A percentile compares a stretch with the other conserved stretches of the same genome.
Evolutionary conservation across 805 yeast genomes (phyloP).

Genomic region (Cyberlindnera euphorbiae): DNA sequence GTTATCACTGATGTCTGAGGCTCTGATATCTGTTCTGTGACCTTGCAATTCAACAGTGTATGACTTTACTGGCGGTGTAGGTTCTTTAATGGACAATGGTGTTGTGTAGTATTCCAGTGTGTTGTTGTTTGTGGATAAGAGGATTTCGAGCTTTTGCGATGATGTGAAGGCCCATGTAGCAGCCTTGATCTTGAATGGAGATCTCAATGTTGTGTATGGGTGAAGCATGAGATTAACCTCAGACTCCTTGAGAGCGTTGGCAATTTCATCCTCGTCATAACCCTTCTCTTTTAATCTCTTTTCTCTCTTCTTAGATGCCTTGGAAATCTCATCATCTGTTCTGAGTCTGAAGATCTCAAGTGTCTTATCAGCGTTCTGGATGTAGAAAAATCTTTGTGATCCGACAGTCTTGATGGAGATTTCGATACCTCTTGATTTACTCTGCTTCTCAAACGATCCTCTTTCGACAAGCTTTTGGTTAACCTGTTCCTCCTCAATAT

Average conservation of each 20-base stretch:
- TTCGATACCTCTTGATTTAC: conserved; percentile 64
- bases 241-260: conserved; percentile 41
- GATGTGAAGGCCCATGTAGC: conserved; percentile 56
- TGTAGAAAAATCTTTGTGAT: conserved; percentile 45
- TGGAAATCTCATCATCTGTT: conserved; percentile 67
- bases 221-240: conserved; percentile 55
- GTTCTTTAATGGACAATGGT: conserved; percentile 55
- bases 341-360: conserved; percentile 78
- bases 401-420: conserved; percentile 44
- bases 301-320: conserved; percentile 71
- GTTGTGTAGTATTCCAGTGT: conserved; percentile 65
- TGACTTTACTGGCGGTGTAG: conserved; percentile 41
- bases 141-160: conserved; percentile 50
- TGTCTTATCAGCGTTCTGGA: conserved; percentile 78
- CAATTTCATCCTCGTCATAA: conserved; percentile 52
- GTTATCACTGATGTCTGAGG: conserved; percentile 79
- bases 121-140: conserved; percentile 67
- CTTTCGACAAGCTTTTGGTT: conserved; percentile 50
- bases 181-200: conserved; percentile 57
- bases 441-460: conserved; percentile 71
- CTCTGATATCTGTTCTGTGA: conserved; percentile 84
- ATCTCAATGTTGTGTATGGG: conserved; percentile 64
- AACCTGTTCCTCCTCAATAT: conserved; percentile 37
- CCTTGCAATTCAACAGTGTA: conserved; percentile 72
- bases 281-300: conserved; percentile 77